Evolutionary conservation across 495 filamentous ascomycete species (phyloP).

Genomic region (Penicillium malachiteum): DNA sequence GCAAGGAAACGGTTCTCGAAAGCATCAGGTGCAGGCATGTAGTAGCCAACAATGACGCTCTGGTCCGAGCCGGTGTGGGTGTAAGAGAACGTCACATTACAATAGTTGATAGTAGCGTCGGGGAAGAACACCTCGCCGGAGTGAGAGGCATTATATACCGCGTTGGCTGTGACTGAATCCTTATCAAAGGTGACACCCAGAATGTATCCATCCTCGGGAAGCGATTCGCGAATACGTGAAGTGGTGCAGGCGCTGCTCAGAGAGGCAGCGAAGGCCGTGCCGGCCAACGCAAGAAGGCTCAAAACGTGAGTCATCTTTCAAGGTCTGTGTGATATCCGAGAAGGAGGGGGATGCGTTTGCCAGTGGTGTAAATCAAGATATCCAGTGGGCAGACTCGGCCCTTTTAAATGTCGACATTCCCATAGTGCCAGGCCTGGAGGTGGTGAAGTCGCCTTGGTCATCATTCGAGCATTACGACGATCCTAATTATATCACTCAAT

Average conservation of each 20-base stretch:
- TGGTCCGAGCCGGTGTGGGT: neutral
- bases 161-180: conserved; percentile 1
- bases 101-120: conserved; percentile 4
- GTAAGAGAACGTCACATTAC: conserved; percentile 3
- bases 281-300: neutral
- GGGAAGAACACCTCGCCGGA: conserved; percentile 3
- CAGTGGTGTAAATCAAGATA: no score
- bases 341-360: no score
- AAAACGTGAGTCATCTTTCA: neutral
- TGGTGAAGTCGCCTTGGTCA: no score
- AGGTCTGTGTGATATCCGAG: neutral
- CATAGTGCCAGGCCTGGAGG: no score
- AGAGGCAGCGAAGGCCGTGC: neutral
- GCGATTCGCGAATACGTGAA: neutral
- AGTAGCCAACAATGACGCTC: conserved; percentile 1
- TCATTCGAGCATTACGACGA: no score
- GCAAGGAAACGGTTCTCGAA: conserved; percentile 46
- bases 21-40: conserved; percentile 33
- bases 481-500: no score
- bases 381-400: no score
- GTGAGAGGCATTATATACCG: conserved; percentile 3
- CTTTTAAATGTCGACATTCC: no score
- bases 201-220: conserved; percentile 1
- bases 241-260: neutral
- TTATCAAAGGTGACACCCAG: conserved; percentile 3